Percentiles rank a stretch among this genome's conserved stretches.
Evolutionary conservation across 306 rosid species (phyloP).

Genomic region (Castanopsis chinensis): DNA sequence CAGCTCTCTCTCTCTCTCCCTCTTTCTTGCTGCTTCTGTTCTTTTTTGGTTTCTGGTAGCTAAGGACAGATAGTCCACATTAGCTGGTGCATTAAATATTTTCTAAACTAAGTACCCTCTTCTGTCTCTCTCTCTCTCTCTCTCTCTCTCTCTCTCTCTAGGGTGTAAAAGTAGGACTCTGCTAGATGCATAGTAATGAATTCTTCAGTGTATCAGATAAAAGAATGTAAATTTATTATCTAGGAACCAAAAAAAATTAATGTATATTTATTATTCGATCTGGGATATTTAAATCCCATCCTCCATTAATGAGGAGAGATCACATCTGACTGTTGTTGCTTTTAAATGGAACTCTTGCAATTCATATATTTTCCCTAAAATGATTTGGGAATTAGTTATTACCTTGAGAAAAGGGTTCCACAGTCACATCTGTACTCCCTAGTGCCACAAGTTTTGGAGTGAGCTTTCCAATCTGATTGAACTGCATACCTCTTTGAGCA

Average conservation of each 20-base stretch:
- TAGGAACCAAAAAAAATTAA: not conserved
- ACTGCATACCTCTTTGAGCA: conserved; percentile 92
- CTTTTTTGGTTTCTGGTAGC: conserved; percentile 9
- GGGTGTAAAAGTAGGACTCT: conserved; percentile 3
- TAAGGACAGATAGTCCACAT: conserved; percentile 18
- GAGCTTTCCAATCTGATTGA: conserved; percentile 99
- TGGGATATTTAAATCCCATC: conserved; percentile 20
- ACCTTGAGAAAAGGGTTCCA: conserved; percentile 99
- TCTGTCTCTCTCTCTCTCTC: conserved; percentile 15
- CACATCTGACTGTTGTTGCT: conserved; percentile 1
- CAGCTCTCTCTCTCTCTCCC: too few species aligned
- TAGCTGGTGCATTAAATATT: conserved; percentile 14
- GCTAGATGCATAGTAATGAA: not conserved
- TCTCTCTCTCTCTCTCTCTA: conserved; percentile 7
- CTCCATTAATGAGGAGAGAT: conserved; percentile 9
- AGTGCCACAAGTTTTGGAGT: conserved; percentile 92
- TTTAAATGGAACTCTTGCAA: not conserved
- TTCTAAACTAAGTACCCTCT: not conserved
- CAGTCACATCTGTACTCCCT: conserved; percentile 98
- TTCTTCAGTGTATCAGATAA: not conserved
- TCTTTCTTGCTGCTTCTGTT: not conserved
- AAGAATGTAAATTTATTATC: conserved; percentile 12
- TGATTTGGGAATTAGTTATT: conserved; percentile 27
- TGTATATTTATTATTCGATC: conserved; percentile 1
- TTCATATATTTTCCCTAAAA: not conserved